Conservation (phyloP, 495 filamentous ascomycete genomes). For the Talaromyces liani region DNA sequence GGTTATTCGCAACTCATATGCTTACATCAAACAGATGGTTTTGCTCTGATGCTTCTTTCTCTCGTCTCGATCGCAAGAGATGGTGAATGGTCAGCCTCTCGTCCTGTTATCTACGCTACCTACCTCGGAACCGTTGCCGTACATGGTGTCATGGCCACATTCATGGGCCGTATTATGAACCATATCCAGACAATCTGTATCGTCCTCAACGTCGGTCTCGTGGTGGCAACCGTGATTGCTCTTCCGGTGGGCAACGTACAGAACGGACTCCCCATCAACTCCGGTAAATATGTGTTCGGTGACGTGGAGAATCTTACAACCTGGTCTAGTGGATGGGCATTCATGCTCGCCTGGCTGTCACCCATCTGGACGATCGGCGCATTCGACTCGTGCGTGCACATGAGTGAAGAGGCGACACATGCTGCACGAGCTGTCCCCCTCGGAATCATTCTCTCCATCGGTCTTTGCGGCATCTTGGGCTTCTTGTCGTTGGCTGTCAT, state of each 20-base stretch:
- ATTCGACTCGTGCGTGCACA: conserved; percentile 50
- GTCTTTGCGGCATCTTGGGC: conserved; percentile 38
- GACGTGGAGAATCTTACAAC: conserved; percentile 46
- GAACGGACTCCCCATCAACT: conserved; percentile 25
- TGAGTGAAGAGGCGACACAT: conserved; percentile 59
- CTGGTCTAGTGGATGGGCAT: conserved; percentile 56
- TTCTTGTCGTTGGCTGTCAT: conserved; percentile 47
- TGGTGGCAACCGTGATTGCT: conserved; percentile 57
- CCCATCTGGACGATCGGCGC: conserved; percentile 63
- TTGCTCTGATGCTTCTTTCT: conserved; percentile 46
- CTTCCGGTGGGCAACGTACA: conserved; percentile 49
- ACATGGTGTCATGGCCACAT: conserved; percentile 52
- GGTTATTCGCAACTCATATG: background rate
- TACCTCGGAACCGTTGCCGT: conserved; percentile 51
- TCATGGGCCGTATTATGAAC: conserved; percentile 52
- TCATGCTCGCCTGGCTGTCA: conserved; percentile 57
- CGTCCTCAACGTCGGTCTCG: conserved; percentile 54
- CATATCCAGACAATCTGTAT: conserved; percentile 59
- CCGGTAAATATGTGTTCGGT: conserved; percentile 32
- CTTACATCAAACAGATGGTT: conserved; percentile 28
- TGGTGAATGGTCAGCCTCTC: conserved; percentile 53
- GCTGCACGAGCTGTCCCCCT: conserved; percentile 54
- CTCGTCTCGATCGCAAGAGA: conserved; percentile 56
- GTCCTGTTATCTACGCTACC: conserved; percentile 54
- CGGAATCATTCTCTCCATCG: conserved; percentile 45